A percentile compares a stretch with the other conserved stretches of the same genome.
These are phyloP conservation scores for Lentinula lateritia DNA, from an alignment of 768 basidiomycete species.

Conservation along the genomic window DNA sequence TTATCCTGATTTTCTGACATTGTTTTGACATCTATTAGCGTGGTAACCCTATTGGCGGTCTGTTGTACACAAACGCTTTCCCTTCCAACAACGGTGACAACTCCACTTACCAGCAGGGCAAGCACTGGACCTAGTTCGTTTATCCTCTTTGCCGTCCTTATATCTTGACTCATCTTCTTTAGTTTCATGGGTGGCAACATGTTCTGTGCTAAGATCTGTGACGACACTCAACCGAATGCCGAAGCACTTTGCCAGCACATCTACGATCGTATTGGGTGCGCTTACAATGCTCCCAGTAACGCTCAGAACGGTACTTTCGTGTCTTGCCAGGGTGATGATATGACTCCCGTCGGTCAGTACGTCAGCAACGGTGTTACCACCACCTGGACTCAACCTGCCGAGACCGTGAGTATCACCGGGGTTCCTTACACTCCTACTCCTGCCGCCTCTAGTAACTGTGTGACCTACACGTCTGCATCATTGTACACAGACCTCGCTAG, in stretches of 20 bases:
- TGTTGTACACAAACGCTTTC: conserved; percentile 44
- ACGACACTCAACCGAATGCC: conserved; percentile 35
- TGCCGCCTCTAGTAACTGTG: conserved; percentile 17
- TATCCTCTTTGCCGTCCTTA: not conserved
- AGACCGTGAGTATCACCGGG: conserved; percentile 13
- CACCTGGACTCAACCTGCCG: conserved; percentile 20
- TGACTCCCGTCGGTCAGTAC: conserved; percentile 38
- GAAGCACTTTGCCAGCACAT: conserved; percentile 26
- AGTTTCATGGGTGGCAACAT: conserved; percentile 47
- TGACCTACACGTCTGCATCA: conserved; percentile 7
- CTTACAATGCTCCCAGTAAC: conserved; percentile 47
- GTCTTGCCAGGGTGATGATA: conserved; percentile 44
- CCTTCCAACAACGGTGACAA: conserved; percentile 28
- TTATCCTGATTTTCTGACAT: not conserved
- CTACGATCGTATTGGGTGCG: conserved; percentile 51
- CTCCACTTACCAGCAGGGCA: conserved; percentile 33
- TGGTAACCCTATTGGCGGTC: conserved; percentile 54
- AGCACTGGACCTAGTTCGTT: conserved; percentile 44
- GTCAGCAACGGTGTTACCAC: conserved; percentile 22
- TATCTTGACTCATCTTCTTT: not conserved
- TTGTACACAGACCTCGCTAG: conserved; percentile 13
- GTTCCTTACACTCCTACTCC: conserved; percentile 20
- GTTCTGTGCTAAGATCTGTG: conserved; percentile 55
- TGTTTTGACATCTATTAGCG: conserved; percentile 24
- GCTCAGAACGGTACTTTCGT: conserved; percentile 41